Evolutionary conservation across 306 rosid genomes (phyloP), one percentile per base, ranked within the genome.

Genomic region (Medicago truncatula): DNA sequence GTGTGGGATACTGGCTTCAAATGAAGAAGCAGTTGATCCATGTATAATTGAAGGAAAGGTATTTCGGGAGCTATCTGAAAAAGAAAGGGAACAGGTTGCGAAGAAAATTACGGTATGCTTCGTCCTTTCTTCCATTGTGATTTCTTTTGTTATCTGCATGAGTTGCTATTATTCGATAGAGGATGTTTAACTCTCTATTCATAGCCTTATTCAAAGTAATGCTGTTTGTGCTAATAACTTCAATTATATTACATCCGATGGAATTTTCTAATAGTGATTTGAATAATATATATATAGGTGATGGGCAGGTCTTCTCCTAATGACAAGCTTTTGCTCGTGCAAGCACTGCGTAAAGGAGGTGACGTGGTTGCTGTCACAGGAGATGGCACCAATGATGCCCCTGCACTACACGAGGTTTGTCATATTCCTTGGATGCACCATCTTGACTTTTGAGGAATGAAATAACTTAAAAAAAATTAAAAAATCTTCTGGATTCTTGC

Each of bases 301-400:
- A 95, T 95, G 98, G 97, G 97, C 13, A 90, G 98, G 85, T 95
- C 98, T 86, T 95, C 98, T 71, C 98, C 98, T 43, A 95, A 90
- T 84, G 98, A 95, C 88, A 95, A 95, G 90, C 89, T 95, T 74
- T 85, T 95, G 88, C 98, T 95, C 63, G 97, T 95, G 71, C 98
- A 92, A 95, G 98, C 98, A 57, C 81, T 95, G 68, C 93, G 98
- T 75, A 92, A 85, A 83, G 84, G 87, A 17, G 98, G 98, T 68
- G 93, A 95, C 6, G 98, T 95, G 62, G 98, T 95, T 73, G 98
- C 97, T 72, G 98, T 95, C 67, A 95, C 98, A 23, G 98, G 98
- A 78, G 98, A 95, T 85, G 98, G 98, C 73, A 95, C 98, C 61
- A 95, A 95, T 78, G 97, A 95, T 77, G 98, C 98, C 73, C 98